Base-by-base conservation (phyloP, 2,329 filamentous ascomycete genomes). In the Diaporthe batatas region DNA sequence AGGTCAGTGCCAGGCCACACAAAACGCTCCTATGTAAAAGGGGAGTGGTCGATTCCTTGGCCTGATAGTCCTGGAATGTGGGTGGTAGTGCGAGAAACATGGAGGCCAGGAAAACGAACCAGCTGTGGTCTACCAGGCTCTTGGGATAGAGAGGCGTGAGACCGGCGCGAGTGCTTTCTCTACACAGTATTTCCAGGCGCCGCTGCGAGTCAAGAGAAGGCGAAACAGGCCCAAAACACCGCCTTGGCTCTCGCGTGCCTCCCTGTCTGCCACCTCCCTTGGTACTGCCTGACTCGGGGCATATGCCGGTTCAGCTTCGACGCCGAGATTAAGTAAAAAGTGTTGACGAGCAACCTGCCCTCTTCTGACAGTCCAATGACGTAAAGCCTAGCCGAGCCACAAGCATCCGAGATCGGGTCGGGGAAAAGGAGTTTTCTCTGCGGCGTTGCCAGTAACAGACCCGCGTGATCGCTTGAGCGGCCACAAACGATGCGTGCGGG, bases 201-300 rank as follows among this genome's bases (percentile, higher is more conserved):
- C 18, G 53, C 42, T 21, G 69, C 73, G 73, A 74, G 73, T 74
- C 73, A 73, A 68, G 58, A 57, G 70, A 58, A 44, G 67, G 34
- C 73, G 65, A 74, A 70, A 67, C 73, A 65, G 70, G 70, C 71
- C 70, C 58, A 47, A 72, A 74, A 70, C 57, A 72, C 51, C 65
- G 47, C 39, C 53, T 70, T 58, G 58, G 62, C 62, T 67, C 62
- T 67, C 62, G 62, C 47, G n/a, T 67, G 47, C 32, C 62, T 67
- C 62, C 65, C 73, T 64, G 34, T 36, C 55, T 53, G n/a, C 54
- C 39, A 12, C 36, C 51, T 72, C 57, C 25, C 65, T 59, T 49
- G 65, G 44, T 65, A 39, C 53, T 65, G 53, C 65, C 36, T 74
- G 73, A 73, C 72, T 73, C 72, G 72, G 55, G 44, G 34, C 47